Conservation (phyloP, 2,329 filamentous ascomycete species). For the Corynespora cassiicola region DNA sequence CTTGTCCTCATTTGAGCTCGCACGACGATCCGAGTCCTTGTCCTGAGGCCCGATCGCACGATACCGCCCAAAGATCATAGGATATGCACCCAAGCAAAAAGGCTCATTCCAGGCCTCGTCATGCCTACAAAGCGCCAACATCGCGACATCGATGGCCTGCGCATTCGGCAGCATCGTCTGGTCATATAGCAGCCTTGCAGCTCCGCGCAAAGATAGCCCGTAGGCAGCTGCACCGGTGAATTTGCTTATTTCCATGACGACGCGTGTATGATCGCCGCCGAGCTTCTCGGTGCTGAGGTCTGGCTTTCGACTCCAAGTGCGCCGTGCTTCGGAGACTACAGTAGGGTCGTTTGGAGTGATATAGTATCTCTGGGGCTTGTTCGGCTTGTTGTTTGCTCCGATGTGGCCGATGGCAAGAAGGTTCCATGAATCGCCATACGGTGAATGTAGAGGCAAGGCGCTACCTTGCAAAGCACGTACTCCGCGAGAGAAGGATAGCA, state of each 20-base stretch:
- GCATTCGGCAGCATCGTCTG: constrained; percentile 16
- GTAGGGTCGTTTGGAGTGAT: constrained; percentile 18
- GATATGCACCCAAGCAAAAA: constrained; percentile 19
- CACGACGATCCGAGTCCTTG: constrained; percentile 19
- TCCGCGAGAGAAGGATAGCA: constrained; percentile 22
- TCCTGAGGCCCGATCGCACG: constrained; percentile 13
- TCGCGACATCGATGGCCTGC: constrained; percentile 16
- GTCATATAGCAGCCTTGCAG: constrained; percentile 16
- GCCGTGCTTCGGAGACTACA: constrained; percentile 8
- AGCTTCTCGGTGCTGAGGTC: constrained; percentile 13
- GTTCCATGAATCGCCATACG: constrained; percentile 46
- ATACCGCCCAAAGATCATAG: constrained; percentile 20
- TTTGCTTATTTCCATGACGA: constrained; percentile 13
- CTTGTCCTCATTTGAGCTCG: constrained; percentile 5
- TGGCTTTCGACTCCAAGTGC: constrained; percentile 14
- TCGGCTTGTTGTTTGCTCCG: constrained; percentile 21
- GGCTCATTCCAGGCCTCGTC: constrained; percentile 6
- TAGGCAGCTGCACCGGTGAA: constrained; percentile 14
- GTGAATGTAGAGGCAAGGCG: constrained; percentile 18
- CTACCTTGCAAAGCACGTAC: constrained; percentile 13
- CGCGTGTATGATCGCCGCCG: constrained; percentile 8
- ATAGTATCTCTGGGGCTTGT: constrained; percentile 14
- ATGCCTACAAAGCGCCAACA: constrained; percentile 11
- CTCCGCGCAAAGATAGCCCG: constrained; percentile 14
- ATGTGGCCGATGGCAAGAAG: constrained; percentile 46